Evolutionary conservation across 495 filamentous ascomycete species (phyloP).

Genomic region (Hypoxylon rickii): DNA sequence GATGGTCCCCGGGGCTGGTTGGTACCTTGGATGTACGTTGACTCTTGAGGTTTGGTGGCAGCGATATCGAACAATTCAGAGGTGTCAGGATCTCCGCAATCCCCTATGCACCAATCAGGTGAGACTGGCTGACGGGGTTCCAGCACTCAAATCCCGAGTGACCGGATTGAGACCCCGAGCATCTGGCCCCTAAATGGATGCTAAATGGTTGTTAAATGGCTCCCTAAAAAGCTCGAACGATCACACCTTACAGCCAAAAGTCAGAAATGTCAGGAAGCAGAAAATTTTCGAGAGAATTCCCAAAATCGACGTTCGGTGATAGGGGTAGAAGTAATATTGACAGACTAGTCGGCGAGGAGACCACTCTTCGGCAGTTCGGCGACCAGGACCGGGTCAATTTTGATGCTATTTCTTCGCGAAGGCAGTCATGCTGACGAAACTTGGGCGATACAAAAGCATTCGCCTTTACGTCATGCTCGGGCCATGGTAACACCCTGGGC

Average conservation of each 20-base stretch:
- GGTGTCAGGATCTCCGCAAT: conserved; percentile 35
- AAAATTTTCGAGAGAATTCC: conserved; percentile 4
- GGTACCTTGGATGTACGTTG: conserved; percentile 32
- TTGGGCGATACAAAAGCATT: conserved; percentile 15
- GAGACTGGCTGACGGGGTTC: conserved; percentile 14
- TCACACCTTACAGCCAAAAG: conserved; percentile 6
- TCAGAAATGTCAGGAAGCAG: not conserved
- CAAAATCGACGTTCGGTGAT: conserved; percentile 20
- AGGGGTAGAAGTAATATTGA: conserved; percentile 28
- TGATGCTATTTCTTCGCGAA: conserved; percentile 14
- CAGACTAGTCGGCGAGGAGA: conserved; percentile 28
- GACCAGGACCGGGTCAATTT: conserved; percentile 20
- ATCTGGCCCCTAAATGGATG: conserved; percentile 9
- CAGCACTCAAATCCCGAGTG: conserved; percentile 40
- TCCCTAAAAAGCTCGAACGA: conserved; percentile 11
- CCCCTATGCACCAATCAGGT: conserved; percentile 31
- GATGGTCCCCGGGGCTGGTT: conserved; percentile 21
- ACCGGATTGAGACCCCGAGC: conserved; percentile 36
- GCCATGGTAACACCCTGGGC: conserved; percentile 13
- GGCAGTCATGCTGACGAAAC: conserved; percentile 34
- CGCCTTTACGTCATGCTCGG: conserved; percentile 30
- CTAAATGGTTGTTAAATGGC: too few relatives aligned
- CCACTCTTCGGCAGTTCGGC: conserved; percentile 35
- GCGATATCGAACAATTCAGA: conserved; percentile 34
- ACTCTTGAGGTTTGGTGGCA: conserved; percentile 18